Percentiles rank a stretch among this genome's conserved stretches.
Conservation (phyloP, 257 asterid genomes). For the Paraleonurus japonicus region DNA sequence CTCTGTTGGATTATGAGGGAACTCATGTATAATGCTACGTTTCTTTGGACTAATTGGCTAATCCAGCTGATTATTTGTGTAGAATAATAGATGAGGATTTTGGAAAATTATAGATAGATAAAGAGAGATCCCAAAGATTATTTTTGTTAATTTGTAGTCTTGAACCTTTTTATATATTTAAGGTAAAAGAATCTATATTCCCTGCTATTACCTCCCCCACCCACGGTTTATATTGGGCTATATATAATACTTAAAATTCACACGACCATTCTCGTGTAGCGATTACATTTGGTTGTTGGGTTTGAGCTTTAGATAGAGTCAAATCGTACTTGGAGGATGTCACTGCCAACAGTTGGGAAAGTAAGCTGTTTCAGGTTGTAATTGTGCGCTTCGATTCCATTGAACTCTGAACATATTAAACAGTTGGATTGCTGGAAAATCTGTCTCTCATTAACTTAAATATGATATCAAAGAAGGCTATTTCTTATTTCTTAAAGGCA, state of each 20-base stretch:
- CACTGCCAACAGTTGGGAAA: neutral
- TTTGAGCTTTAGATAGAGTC: too few species aligned
- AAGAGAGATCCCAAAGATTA: neutral
- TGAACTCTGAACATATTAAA: too few species aligned
- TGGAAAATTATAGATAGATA: neutral
- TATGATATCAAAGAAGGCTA: too few species aligned
- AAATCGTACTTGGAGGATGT: too few species aligned
- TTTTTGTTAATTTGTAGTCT: neutral
- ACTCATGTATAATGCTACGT: constrained; percentile 4
- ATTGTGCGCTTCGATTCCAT: neutral
- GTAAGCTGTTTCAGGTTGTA: neutral
- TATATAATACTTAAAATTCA: too few species aligned
- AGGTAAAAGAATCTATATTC: neutral
- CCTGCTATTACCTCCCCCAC: too few species aligned
- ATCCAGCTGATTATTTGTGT: neutral
- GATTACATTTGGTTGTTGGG: too few species aligned
- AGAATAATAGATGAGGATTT: neutral
- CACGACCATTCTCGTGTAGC: too few species aligned
- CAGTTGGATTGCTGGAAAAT: too few species aligned
- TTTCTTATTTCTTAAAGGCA: too few species aligned
- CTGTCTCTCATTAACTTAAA: too few species aligned
- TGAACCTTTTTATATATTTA: neutral
- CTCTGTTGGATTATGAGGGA: constrained; percentile 15
- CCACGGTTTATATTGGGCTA: too few species aligned
- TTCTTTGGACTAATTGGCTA: constrained; percentile 9